Base-by-base conservation (phyloP, 768 basidiomycete genomes). In the Auricularia sp. region DNA sequence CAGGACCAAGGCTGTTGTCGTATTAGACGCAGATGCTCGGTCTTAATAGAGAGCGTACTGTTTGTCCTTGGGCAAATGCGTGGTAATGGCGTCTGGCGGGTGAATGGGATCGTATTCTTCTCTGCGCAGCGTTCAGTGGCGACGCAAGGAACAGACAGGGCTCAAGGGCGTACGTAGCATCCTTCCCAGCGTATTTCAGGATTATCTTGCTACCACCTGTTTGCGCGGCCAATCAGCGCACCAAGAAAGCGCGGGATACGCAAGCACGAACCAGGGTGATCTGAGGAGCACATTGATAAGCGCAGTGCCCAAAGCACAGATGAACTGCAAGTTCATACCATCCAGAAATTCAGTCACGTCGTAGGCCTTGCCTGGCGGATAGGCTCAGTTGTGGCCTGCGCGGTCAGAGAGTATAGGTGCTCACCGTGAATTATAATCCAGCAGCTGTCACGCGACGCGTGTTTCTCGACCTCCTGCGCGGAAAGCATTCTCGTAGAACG, bases 41-140 rank as follows among this genome's bases (percentile, higher is more conserved):
- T 18, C n/a, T 62, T 3, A 8, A 7, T 2, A 47, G 14, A 47
- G 34, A 14, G 37, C 33, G 68, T 84, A 90, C 88, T 94, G 91
- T 73, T 94, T 95, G 68, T 94, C 90, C n/a, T 80, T 81, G 5
- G 89, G 88, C 34, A 94, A 77, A 72, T 94, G 84, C 21, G 83
- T 85, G 24, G 82, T 85, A 67, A 90, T 93, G 64, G 82, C 90
- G 73, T 87, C 87, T 47, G 84, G 92, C 2, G 94, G 94, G 71
- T 96, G 94, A 62, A 97, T 92, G 1, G 90, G 89, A 33, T 92
- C 92, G 68, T 93, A 93, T 75, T 89, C 91, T 67, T 82, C 81
- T 3, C 87, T 89, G 68, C 63, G 24, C n/a, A 24, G 24, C n/a
- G 7, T 45, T 35, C 34, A 39, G 29, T 34, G 18, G 24, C 7